Base-by-base conservation (phyloP, 2,329 filamentous ascomycete genomes). In the Sordariomycetes sp. region DNA sequence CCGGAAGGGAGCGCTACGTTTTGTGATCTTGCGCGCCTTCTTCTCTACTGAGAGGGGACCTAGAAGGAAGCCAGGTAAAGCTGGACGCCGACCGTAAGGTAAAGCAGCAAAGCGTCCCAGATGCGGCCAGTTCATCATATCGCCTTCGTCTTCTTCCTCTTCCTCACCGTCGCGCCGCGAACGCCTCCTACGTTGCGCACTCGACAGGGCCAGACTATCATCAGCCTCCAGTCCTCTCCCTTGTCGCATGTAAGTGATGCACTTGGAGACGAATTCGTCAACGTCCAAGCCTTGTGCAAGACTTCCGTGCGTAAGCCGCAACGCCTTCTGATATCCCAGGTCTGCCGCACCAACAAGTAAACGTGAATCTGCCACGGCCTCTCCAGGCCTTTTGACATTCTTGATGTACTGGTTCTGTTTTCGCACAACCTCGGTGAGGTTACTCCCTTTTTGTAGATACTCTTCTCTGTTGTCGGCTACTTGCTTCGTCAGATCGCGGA, bases 21-120 rank as follows among this genome's bases (percentile, higher is more conserved):
- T 81, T 5, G 74, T 72, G 15, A 79, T 59, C 43, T 79, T 79
- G 11, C 88, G 78, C 7, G 72, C 66, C 49, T 86, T 86, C 55
- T 93, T 95, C 55, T 95, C 84, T 0, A 94, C 75, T 0, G 87
- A 93, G 2, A 96, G 63, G 0, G 90, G 90, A 0, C 92, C 90
- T 0, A 95, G 75, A 6, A 98, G 70, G 48, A 95, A 94, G 2
- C 85, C 82, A 0, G 85, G 76, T 4, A 92, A 69, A 1, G 83
- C 74, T 1, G 90, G 88, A 9, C 90, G 77, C 17, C 71, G 64
- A 39, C 84, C 83, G 47, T 75, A 65, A 1, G 81, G 82, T 36
- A 90, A 67, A 47, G 83, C 86, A 1, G 85, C 87, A 38, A 76
- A 75, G 10, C 75, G 75, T 3, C 92, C 92, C 4, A 96, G 68